Evolutionary conservation across 202 grass and related monocot species (phyloP), one percentile per base, ranked within the genome.

Genomic region (Dendrocalamus latiflorus): DNA sequence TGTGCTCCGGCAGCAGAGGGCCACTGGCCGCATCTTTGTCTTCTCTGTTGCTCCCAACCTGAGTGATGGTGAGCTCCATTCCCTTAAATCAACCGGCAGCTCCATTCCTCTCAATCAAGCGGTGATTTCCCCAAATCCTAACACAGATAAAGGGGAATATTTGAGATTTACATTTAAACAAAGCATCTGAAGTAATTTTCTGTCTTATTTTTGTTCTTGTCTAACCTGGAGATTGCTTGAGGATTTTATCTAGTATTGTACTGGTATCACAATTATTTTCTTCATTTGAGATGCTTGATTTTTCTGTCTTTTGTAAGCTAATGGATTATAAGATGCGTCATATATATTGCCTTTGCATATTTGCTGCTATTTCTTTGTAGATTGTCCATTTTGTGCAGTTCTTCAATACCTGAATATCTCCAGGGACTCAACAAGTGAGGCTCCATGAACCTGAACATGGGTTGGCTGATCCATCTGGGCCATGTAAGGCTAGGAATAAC

Each of bases 401-500:
- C 65, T 62, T 81, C 89, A 63, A 89, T 81, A 70, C 37, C 44
- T 79, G 55, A 78, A 57, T 75, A 53, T 76, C 67, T 86, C 69
- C 74, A 89, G 75, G 49, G 55, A 83, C 67, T 70, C 69, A 82
- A 12, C 76, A 89, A 86, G 62, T 87, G 64, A 62, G 48, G 34
- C 44, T 74, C 38, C 41, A 26, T 88, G 70, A 88, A 67, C 55
- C 73, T 70, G 77, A 87, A 91, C 44, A 13, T 68, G 65, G 72
- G 72, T 70, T 81, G 56, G 48, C 70, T 38, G 87, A 85, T 79
- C 63, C 84, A 49, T 65, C 18, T 80, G 87, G 83, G 55, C 70
- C 76, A 66, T 98, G n/a, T n/a, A n/a, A n/a, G n/a, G n/a, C n/a
- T n/a, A n/a, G n/a, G n/a, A n/a, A n/a, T n/a, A n/a, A n/a, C n/a